phyloP scores from a whole-genome alignment of 129 eudicot genomes.

The Smallanthus sonchifolius region DNA sequence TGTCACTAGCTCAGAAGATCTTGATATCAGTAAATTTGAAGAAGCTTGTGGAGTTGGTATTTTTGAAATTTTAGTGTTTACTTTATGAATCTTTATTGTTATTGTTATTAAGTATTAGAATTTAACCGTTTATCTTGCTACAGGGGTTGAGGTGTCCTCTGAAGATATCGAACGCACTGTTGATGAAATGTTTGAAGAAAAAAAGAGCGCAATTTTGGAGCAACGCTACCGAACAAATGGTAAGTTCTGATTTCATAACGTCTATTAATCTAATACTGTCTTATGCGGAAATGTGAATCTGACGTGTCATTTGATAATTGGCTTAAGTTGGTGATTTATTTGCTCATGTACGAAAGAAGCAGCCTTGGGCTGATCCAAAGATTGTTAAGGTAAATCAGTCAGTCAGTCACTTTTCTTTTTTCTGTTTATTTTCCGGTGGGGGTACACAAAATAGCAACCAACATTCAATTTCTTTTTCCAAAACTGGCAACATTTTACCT shows the following conservation, averaged over 20 bases:
- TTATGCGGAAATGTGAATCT: background rate
- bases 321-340: slow-evolving; percentile 80
- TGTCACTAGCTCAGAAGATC: slow-evolving; percentile 48
- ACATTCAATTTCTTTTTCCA: background rate
- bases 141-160: slow-evolving; percentile 66
- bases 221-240: slow-evolving; percentile 86
- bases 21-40: slow-evolving; percentile 61
- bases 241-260: slow-evolving; percentile 19
- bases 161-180: slow-evolving; percentile 57
- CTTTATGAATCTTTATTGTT: background rate
- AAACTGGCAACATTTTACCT: background rate
- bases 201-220: slow-evolving; percentile 63
- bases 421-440: background rate
- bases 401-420: background rate
- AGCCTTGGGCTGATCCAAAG: slow-evolving; percentile 97
- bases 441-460: background rate
- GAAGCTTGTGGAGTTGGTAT: slow-evolving; percentile 98
- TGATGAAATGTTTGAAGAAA: slow-evolving; percentile 73
- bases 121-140: slow-evolving; percentile 9
- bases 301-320: slow-evolving; percentile 16
- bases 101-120: background rate
- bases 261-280: background rate
- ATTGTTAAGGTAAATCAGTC: slow-evolving; percentile 62
- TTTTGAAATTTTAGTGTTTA: background rate
- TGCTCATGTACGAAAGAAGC: slow-evolving; percentile 85